Conservation (phyloP, 805 yeast species). For the Yarrowia deformans region DNA sequence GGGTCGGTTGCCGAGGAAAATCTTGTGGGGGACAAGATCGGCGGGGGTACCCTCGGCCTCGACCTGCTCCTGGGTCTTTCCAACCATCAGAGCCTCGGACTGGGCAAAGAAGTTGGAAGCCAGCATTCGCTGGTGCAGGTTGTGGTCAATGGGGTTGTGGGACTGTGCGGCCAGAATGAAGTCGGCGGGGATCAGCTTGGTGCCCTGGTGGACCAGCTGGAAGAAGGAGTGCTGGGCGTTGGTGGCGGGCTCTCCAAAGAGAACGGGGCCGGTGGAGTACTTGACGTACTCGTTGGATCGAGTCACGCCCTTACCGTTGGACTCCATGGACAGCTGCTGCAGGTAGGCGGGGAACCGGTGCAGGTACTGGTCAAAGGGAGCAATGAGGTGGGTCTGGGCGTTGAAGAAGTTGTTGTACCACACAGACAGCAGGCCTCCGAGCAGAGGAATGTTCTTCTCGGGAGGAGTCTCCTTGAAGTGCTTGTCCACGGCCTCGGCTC, state of each 20-base stretch:
- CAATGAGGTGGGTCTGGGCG: slow-evolving; percentile 97
- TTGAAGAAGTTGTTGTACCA: slow-evolving; percentile 99
- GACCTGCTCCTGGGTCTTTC: slow-evolving; percentile 80
- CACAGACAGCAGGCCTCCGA: slow-evolving; percentile 92
- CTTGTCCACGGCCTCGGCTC: slow-evolving; percentile 96
- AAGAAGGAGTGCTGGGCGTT: slow-evolving; percentile 99
- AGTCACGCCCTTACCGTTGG: slow-evolving; percentile 97
- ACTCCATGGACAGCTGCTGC: slow-evolving; percentile 98
- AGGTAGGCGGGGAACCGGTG: slow-evolving; percentile 99
- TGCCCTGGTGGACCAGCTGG: slow-evolving; percentile 99
- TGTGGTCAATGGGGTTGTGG: slow-evolving; percentile 94
- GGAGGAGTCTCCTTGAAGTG: slow-evolving; percentile 87
- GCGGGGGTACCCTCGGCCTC: slow-evolving; percentile 89
- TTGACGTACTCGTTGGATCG: slow-evolving; percentile 89
- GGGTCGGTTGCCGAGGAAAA: slow-evolving; percentile 98
- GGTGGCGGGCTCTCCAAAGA: slow-evolving; percentile 98
- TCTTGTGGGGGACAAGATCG: slow-evolving; percentile 90
- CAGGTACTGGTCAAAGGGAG: slow-evolving; percentile 98
- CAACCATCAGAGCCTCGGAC: slow-evolving; percentile 96
- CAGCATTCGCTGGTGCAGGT: slow-evolving; percentile 95
- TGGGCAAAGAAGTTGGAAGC: slow-evolving; percentile 99
- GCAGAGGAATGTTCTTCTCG: slow-evolving; percentile 87
- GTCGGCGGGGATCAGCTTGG: slow-evolving; percentile 95
- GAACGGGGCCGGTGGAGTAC: slow-evolving; percentile 94
- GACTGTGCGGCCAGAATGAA: slow-evolving; percentile 96